These are phyloP conservation scores for Candida sakaeoensis DNA, from an alignment of 805 yeast genomes.

Conservation along the genomic window DNA sequence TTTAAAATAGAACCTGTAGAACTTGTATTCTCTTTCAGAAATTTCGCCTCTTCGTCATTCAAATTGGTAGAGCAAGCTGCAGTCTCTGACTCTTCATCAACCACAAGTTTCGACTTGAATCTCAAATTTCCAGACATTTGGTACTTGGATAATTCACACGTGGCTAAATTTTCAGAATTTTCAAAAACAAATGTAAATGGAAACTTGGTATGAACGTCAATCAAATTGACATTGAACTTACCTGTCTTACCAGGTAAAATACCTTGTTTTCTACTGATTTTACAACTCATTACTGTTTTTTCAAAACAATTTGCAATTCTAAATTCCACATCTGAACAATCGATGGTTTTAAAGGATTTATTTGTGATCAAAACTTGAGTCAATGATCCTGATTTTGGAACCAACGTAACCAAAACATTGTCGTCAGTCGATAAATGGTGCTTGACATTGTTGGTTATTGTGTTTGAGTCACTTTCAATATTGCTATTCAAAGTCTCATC, in stretches of 20 bases:
- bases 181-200: constrained; percentile 29
- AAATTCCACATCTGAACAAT: constrained; percentile 27
- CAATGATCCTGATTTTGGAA: constrained; percentile 28
- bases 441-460: no score
- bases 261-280: constrained; percentile 29
- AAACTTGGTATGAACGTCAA: constrained; percentile 27
- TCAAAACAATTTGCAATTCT: constrained; percentile 28
- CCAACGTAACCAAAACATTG: constrained; percentile 18
- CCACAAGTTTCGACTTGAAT: constrained; percentile 10
- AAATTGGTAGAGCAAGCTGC: neutral
- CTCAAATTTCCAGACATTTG: constrained; percentile 21
- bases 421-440: constrained; percentile 6
- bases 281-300: constrained; percentile 21
- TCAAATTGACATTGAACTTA: constrained; percentile 32
- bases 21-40: constrained; percentile 27
- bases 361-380: constrained; percentile 31
- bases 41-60: constrained; percentile 12
- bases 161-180: constrained; percentile 17
- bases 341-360: constrained; percentile 21
- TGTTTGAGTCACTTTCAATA: no score
- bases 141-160: constrained; percentile 20
- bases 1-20: constrained; percentile 24
- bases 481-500: constrained; percentile 7
- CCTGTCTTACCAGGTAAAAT: constrained; percentile 27
- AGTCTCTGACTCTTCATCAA: neutral